Percentiles rank a stretch among this genome's conserved stretches.
phyloP scores from a whole-genome alignment of 805 yeast species.

The Ascoidea asiatica region DNA sequence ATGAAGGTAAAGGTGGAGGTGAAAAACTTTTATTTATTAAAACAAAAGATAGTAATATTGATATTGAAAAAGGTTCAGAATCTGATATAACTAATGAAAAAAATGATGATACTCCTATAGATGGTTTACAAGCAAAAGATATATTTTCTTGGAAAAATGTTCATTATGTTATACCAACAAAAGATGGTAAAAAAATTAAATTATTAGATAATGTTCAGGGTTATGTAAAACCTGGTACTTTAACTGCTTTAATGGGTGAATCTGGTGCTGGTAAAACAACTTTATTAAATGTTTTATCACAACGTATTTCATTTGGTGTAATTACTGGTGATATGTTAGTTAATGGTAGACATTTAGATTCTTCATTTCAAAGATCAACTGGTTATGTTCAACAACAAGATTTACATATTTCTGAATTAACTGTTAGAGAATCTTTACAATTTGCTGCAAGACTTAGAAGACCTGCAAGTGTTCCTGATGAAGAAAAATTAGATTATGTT shows the following conservation, averaged over 20 bases:
- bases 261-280: slow-evolving; percentile 87
- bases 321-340: slow-evolving; percentile 63
- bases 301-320: slow-evolving; percentile 57
- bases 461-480: slow-evolving; percentile 38
- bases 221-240: slow-evolving; percentile 68
- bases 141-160: slow-evolving; percentile 66
- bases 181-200: slow-evolving; percentile 38
- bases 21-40: slow-evolving; percentile 14
- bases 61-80: slow-evolving; percentile 16
- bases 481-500: slow-evolving; percentile 54
- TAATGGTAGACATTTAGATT: slow-evolving; percentile 49
- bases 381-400: slow-evolving; percentile 80
- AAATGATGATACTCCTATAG: background rate
- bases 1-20: slow-evolving; percentile 9
- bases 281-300: slow-evolving; percentile 56
- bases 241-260: slow-evolving; percentile 76
- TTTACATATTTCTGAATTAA: slow-evolving; percentile 51
- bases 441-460: slow-evolving; percentile 67
- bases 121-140: slow-evolving; percentile 18
- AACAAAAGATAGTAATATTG: slow-evolving; percentile 19
- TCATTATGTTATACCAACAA: slow-evolving; percentile 50
- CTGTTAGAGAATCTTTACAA: slow-evolving; percentile 62
- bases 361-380: slow-evolving; percentile 61
- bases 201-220: slow-evolving; percentile 47
- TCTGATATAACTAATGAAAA: background rate